phyloP scores from a whole-genome alignment of 2,329 filamentous ascomycete genomes.

The Cercospora zeae-maydis region DNA sequence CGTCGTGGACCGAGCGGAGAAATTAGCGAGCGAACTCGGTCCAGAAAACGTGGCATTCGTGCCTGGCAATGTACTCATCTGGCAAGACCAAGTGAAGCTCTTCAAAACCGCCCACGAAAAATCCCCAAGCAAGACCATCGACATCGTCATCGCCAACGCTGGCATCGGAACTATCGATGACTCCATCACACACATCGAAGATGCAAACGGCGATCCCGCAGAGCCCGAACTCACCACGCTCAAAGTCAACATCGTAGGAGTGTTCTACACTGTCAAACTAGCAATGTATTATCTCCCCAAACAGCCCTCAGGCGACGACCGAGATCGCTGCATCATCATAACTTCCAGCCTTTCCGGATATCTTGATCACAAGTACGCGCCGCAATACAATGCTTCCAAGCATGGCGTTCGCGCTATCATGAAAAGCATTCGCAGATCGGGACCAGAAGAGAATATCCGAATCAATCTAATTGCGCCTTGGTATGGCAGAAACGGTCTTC shows the following conservation, averaged over 20 bases:
- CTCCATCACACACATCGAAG: slow-evolving; percentile 20
- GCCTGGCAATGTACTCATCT: slow-evolving; percentile 31
- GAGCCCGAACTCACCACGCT: slow-evolving; percentile 29
- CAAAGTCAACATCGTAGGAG: slow-evolving; percentile 27
- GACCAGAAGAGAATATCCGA: slow-evolving; percentile 44
- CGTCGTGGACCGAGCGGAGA: slow-evolving; percentile 28
- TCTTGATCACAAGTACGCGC: slow-evolving; percentile 47
- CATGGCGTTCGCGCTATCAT: slow-evolving; percentile 47
- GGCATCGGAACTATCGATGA: slow-evolving; percentile 28
- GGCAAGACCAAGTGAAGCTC: slow-evolving; percentile 33
- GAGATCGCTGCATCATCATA: slow-evolving; percentile 50
- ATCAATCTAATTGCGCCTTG: slow-evolving; percentile 42
- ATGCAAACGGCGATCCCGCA: slow-evolving; percentile 21
- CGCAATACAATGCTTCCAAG: slow-evolving; percentile 35
- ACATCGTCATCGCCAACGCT: slow-evolving; percentile 34
- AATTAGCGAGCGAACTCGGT: slow-evolving; percentile 35
- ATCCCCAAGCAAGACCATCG: slow-evolving; percentile 26
- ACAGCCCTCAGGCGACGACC: slow-evolving; percentile 36
- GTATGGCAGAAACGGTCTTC: slow-evolving; percentile 6
- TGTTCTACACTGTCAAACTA: slow-evolving; percentile 33
- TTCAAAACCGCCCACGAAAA: slow-evolving; percentile 30
- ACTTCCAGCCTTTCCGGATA: slow-evolving; percentile 49
- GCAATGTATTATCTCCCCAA: slow-evolving; percentile 40
- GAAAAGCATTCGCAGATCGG: slow-evolving; percentile 36
- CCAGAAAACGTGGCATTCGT: slow-evolving; percentile 31